Evolutionary conservation across 192 early-diverging fungal species (phyloP), one percentile per base, ranked within the genome.

Genomic region (Lobulomyces angularis): DNA sequence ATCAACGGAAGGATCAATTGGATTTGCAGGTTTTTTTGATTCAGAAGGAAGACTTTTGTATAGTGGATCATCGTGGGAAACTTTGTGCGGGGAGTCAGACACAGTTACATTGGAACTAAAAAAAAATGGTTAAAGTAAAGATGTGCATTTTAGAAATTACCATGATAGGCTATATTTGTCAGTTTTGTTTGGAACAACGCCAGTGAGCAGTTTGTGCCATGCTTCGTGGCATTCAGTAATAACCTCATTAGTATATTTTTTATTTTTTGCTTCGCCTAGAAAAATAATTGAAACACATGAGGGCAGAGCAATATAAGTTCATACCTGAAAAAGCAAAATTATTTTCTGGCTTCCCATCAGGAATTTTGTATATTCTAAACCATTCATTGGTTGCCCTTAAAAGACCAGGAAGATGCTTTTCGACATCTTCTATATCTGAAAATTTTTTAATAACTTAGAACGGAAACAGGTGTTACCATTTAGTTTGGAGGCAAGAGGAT

Each of bases 281-380:
- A 51, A 43, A 24, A 34, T 14, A 28, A 18, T 51, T n/a, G 24
- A 32, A 17, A 39, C 16, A 43, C 22, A 24, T 28, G 20, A 9
- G 30, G 33, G 35, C 28, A 43, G 63, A 67, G 48, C 65, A 77
- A 70, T 82, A 81, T 69, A 82, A 82, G 58, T 81, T 80, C 56
- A 81, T 82, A 46, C 82, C 84, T 46, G 70, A 78, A 76, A 98
- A 98, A 35, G 94, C 94, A 71, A 98, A 96, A 72, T 87, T 81
- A 81, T 98, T 98, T 71, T 94, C 91, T 43, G 88, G 89, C 80
- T 96, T 96, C 53, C 90, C 92, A 76, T 98, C 92, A 41, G 94
- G 94, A 58, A 96, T 96, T 73, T 98, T 96, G 86, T 98, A 96
- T 72, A 94, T 93, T 61, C 90, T 84, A 90, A 98, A 98, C 92